A percentile compares a stretch with the other conserved stretches of the same genome.
Evolutionary conservation across 2,329 filamentous ascomycete species (phyloP).

Genomic region (Ophiostoma triangulosporum): DNA sequence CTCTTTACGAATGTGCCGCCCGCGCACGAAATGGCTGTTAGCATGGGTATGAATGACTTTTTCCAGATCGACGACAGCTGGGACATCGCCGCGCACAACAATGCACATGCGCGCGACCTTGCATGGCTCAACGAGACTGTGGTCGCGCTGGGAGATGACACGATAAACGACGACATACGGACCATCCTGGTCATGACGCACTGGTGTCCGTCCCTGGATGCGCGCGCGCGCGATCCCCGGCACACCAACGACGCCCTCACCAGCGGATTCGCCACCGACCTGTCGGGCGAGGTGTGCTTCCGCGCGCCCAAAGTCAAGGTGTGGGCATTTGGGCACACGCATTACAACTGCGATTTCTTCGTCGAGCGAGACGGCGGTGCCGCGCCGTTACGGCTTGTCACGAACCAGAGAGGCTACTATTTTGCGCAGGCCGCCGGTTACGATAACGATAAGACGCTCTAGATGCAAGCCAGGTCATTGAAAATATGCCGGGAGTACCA

Average conservation of each 20-base stretch:
- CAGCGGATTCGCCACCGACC: conserved; percentile 27
- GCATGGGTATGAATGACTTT: conserved; percentile 37
- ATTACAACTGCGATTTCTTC: conserved; percentile 30
- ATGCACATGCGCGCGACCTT: conserved; percentile 25
- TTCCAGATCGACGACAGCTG: conserved; percentile 20
- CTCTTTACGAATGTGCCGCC: conserved; percentile 34
- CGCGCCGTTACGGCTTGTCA: conserved; percentile 17
- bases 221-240: conserved; percentile 21
- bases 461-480: no score
- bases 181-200: conserved; percentile 30
- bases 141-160: conserved; percentile 16
- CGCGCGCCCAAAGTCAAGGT: conserved; percentile 22
- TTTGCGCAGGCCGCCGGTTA: conserved; percentile 25
- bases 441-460: conserved; percentile 18
- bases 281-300: conserved; percentile 25
- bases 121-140: conserved; percentile 26
- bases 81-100: conserved; percentile 23
- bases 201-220: conserved; percentile 26
- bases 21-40: conserved; percentile 24
- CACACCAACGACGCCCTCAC: conserved; percentile 19
- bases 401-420: conserved; percentile 18
- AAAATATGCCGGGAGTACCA: no score
- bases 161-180: conserved; percentile 13
- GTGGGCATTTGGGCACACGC: conserved; percentile 38
- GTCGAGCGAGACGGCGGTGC: conserved; percentile 12